Base-by-base conservation (phyloP, 129 eudicot genomes). In the Saposhnikovia divaricata region DNA sequence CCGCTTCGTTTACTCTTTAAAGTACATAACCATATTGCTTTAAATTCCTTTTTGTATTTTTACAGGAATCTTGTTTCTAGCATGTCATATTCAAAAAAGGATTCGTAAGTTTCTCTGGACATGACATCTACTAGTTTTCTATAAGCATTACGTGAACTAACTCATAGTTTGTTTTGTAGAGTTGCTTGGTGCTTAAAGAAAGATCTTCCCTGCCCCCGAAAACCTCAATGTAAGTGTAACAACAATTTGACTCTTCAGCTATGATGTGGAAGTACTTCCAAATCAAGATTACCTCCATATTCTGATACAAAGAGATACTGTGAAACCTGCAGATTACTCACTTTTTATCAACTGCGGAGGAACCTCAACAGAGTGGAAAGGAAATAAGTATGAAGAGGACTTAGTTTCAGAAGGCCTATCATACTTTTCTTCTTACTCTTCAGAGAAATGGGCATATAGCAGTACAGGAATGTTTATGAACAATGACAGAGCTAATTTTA, bases 321-420 rank as follows among this genome's bases (percentile, higher is more conserved):
- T 59, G 14, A 28, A 72, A 46, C 18, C 6, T 77, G 78, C 84
- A 87, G 88, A 78, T 68, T 19, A 77, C 73, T 72, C 88, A 34
- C 53, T 88, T 4, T 83, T 76, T 68, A 86, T 88, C 70, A 88
- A 88, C 61, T 86, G 89, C 55, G 92, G 92, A 48, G 92, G 92
- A 53, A 14, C 72, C 37, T 59, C 70, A 19, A 74, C 18, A 9
- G 50, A 19, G 16, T 72, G 46, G 44, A 89, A 61, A 28, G 87
- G 82, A 46, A 74, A 80, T 38, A 75, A 73, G 13, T 88, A 83
- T 61, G 92, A 84, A 18, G 89, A 75, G 77, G 85, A 88, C 39
- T 15, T 15, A 21, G 48, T 27, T 13, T 23, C 46, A 15, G 48
- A 14, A 11, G 88, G 89, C 34, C 79, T 88, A 42, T 78, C 89